Percentiles rank a stretch among this genome's conserved stretches.
phyloP scores from a whole-genome alignment of 441 rosid species.

The Populus tomentosa region DNA sequence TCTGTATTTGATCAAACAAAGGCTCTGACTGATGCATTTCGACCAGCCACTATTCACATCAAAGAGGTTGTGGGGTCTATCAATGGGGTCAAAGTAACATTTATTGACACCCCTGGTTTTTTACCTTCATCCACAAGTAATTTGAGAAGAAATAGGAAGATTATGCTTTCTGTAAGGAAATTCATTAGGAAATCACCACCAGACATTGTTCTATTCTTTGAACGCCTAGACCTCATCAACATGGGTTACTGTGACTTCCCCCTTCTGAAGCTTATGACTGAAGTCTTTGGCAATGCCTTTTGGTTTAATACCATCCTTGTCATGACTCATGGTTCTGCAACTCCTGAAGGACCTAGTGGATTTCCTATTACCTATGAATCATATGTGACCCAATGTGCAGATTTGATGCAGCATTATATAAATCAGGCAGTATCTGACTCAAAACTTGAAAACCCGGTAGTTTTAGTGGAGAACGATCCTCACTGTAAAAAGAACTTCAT shows the following conservation, averaged over 20 bases:
- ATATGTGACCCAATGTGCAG: conserved; percentile 56
- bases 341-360: conserved; percentile 73
- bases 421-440: conserved; percentile 72
- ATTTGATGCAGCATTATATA: conserved; percentile 63
- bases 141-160: conserved; percentile 63
- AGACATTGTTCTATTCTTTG: conserved; percentile 72
- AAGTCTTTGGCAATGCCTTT: conserved; percentile 65
- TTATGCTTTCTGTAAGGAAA: conserved; percentile 62
- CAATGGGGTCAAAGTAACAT: conserved; percentile 65
- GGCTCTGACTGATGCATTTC: conserved; percentile 72
- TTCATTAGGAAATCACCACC: conserved; percentile 74
- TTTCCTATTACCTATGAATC: conserved; percentile 60
- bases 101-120: conserved; percentile 90
- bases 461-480: conserved; percentile 81
- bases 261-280: conserved; percentile 72
- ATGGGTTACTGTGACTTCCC: conserved; percentile 61
- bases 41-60: conserved; percentile 58
- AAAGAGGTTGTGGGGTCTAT: conserved; percentile 69
- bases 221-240: conserved; percentile 70
- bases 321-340: conserved; percentile 70
- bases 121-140: conserved; percentile 47
- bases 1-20: conserved; percentile 73
- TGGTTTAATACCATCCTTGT: conserved; percentile 93
- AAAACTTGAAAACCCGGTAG: conserved; percentile 69
- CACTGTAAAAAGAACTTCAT: conserved; percentile 56